Conservation (phyloP, 305 asterid genomes). For the Rubia tinctorum region DNA sequence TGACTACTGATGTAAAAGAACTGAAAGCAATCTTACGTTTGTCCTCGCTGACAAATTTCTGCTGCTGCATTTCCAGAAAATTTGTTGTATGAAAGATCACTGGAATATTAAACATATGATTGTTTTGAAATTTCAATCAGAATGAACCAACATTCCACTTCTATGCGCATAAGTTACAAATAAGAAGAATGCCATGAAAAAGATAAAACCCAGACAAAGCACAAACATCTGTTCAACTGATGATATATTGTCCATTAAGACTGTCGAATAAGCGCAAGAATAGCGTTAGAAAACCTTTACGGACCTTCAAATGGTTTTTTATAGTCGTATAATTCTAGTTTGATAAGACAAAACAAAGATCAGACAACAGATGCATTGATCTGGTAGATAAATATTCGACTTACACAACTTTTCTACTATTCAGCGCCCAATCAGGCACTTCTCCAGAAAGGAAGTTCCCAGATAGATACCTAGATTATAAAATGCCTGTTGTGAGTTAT, state of each 20-base stretch:
- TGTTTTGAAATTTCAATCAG: background rate
- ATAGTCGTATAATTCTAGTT: background rate
- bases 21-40: constrained; percentile 25
- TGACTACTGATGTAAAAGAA: background rate
- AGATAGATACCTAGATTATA: constrained; percentile 50
- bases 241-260: too few relatives aligned
- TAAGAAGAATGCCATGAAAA: background rate
- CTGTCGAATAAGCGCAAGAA: background rate
- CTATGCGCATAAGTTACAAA: background rate
- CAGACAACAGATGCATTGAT: background rate
- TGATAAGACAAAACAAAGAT: background rate
- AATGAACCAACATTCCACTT: background rate
- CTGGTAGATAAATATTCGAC: constrained; percentile 9
- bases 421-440: constrained; percentile 52
- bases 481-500: background rate
- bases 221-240: too few relatives aligned
- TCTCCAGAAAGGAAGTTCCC: constrained; percentile 58
- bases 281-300: background rate
- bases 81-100: constrained; percentile 48
- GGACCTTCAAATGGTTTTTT: background rate
- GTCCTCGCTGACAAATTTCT: constrained; percentile 19
- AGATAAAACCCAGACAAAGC: too few relatives aligned
- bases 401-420: constrained; percentile 36
- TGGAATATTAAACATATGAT: constrained; percentile 10
- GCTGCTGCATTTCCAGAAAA: constrained; percentile 17